Base-by-base conservation (phyloP, 2,329 filamentous ascomycete genomes). In the Penicillium sp. region DNA sequence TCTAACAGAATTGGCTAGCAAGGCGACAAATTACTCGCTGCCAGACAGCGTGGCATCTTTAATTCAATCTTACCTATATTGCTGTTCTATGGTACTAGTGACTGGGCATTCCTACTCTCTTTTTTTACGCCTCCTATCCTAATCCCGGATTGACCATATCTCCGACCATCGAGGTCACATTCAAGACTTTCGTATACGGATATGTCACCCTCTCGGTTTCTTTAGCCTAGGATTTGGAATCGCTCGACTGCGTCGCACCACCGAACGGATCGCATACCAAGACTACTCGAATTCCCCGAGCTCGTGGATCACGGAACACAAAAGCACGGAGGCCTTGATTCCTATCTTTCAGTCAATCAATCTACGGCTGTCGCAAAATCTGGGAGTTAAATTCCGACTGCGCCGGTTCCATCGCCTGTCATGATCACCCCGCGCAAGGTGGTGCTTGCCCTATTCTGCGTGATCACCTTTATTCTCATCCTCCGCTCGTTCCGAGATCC, bases 381-480 rank as follows among this genome's bases (percentile, higher is more conserved):
- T 25, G 22, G 26, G 40, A 53, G 30, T n/a, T 25, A 46, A 49
- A 46, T 55, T 19, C 42, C 50, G 48, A 50, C 44, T 31, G 38
- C 40, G 43, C 37, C 45, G 30, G 35, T 47, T 41, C 25, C 30
- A 41, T 54, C 31, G 57, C 55, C 51, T 60, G 65, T 55, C 53
- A 95, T 95, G 90, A 82, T 92, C 72, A 89, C 88, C 68, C 90
- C 89, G 70, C 84, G 86, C 69, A 88, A 89, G 75, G 88, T 89
- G 68, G 73, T 95, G 60, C 77, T 90, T 64, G 82, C 87, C 53
- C 89, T 90, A 45, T 82, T 84, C 65, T 82, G 87, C 69, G 75
- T 92, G 61, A 74, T 93, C 65, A 82, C 84, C 28, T 78, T 89
- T 67, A 80, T 92, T 75, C 86, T 87, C 76, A 76, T 93, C 60